phyloP scores from a whole-genome alignment of 192 early-diverging fungal genomes.

The Globomyces pollinis-pini region DNA sequence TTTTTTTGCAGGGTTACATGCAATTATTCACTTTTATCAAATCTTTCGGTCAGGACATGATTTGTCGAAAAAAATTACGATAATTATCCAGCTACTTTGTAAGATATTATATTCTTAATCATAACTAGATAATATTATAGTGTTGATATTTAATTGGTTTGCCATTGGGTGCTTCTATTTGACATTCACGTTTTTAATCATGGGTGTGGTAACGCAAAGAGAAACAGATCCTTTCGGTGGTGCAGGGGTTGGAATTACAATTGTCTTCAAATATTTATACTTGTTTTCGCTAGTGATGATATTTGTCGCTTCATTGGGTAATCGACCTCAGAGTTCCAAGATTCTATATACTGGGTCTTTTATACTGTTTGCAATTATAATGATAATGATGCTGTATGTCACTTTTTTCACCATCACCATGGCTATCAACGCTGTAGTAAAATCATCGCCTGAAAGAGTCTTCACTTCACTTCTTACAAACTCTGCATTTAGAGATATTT shows the following conservation, averaged over 20 bases:
- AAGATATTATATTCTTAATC: background rate
- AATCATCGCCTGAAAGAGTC: background rate
- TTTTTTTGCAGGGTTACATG: slow-evolving; percentile 74
- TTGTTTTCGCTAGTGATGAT: slow-evolving; percentile 34
- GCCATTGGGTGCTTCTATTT: slow-evolving; percentile 62
- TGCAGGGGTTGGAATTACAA: slow-evolving; percentile 15
- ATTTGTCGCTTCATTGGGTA: slow-evolving; percentile 41
- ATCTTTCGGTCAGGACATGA: slow-evolving; percentile 66
- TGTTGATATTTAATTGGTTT: slow-evolving; percentile 70
- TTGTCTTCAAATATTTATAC: slow-evolving; percentile 31
- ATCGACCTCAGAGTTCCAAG: slow-evolving; percentile 43
- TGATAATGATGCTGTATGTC: slow-evolving; percentile 39
- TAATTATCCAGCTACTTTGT: slow-evolving; percentile 57
- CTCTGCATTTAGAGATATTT: slow-evolving; percentile 22
- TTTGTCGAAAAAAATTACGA: slow-evolving; percentile 47
- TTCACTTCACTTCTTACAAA: background rate
- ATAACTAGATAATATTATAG: slow-evolving; percentile 47
- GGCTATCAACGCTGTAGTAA: background rate
- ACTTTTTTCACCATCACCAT: slow-evolving; percentile 23
- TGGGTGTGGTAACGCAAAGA: slow-evolving; percentile 15
- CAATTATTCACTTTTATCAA: slow-evolving; percentile 57
- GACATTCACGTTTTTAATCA: slow-evolving; percentile 37
- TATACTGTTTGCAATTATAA: slow-evolving; percentile 39
- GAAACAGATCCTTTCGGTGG: slow-evolving; percentile 47
- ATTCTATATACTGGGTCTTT: slow-evolving; percentile 34